phyloP scores from a whole-genome alignment of 2,329 filamentous ascomycete species.

The Alternaria incomplexa region DNA sequence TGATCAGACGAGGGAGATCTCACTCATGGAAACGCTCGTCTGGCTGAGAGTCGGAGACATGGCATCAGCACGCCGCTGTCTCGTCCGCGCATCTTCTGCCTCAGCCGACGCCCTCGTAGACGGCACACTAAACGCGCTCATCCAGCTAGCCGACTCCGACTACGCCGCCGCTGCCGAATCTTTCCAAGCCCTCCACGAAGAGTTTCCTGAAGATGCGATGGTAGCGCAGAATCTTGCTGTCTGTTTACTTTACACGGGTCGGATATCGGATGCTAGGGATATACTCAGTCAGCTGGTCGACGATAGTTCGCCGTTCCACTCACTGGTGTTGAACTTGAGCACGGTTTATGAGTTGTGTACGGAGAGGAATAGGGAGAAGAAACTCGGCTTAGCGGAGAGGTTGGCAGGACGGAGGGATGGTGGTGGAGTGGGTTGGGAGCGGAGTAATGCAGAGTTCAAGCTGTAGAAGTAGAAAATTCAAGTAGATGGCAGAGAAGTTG shows the following conservation, averaged over 20 bases:
- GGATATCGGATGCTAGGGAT: conserved; percentile 66
- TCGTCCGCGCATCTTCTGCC: conserved; percentile 42
- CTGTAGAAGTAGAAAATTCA: conserved; percentile 52
- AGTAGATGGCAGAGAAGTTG: not conserved
- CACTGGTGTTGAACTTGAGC: conserved; percentile 84
- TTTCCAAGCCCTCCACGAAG: conserved; percentile 64
- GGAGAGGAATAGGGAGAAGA: conserved; percentile 73
- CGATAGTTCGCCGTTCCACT: conserved; percentile 67
- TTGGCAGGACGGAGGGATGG: conserved; percentile 66
- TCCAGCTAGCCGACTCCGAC: conserved; percentile 78
- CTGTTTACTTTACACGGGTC: conserved; percentile 80
- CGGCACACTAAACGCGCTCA: conserved; percentile 67
- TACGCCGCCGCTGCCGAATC: conserved; percentile 68
- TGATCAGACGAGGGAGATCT: conserved; percentile 26
- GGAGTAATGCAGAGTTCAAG: conserved; percentile 77
- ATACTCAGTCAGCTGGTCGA: conserved; percentile 72
- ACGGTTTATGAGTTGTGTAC: conserved; percentile 93
- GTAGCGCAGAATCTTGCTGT: conserved; percentile 83
- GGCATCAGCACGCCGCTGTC: conserved; percentile 66
- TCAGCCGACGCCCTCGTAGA: conserved; percentile 39
- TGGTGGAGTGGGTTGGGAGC: conserved; percentile 68
- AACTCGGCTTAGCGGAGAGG: conserved; percentile 72
- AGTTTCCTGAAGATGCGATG: conserved; percentile 66
- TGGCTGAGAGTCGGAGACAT: conserved; percentile 82
- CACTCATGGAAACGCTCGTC: conserved; percentile 65